Base-by-base conservation (phyloP, 768 basidiomycete species). In the Tubosaeta sp. region DNA sequence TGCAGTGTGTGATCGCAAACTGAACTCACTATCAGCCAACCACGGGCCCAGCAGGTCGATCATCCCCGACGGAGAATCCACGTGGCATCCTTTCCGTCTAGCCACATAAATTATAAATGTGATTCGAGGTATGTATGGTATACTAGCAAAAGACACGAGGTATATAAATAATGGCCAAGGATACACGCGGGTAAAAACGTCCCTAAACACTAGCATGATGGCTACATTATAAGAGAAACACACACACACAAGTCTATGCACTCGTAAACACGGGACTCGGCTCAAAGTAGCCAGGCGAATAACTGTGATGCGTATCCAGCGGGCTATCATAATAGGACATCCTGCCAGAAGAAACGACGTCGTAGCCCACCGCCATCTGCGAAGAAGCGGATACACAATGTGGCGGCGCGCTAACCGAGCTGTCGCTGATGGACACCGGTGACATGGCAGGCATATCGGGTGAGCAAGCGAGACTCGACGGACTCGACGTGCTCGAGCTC, bases 401-500 rank as follows among this genome's bases (percentile, higher is more conserved):
- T 12, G 67, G 43, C 29, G 50, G 65, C 8, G 46, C 42, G 31
- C 19, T 56, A 38, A 54, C 50, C 38, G 54, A 46, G 29, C 41
- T 48, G 26, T 59, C 59, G 35, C 51, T 43, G 17, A 58, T 50
- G 4, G 62, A 55, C 3, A 64, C 45, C 12, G 65, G 56, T 0
- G 62, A 59, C 27, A 63, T 31, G 19, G 65, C 29, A n/a, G 61
- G 39, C 10, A 62, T 59, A 34, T 71, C 67, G 0, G 66, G 69
- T 5, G 67, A 67, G 16, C 62, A 67, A 0, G 55, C 56, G 9
- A 67, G 52, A 42, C 63, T 56, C n/a, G 63, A 59, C 7, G 67
- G 65, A 46, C 69, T 71, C 7, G 67, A 69, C 37, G 66, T 56
- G 16, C 57, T 56, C 22, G 68, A 70, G 27, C 62, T 62, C 14